Base-by-base conservation (phyloP, 2,329 filamentous ascomycete genomes). In the Periconia sp. region DNA sequence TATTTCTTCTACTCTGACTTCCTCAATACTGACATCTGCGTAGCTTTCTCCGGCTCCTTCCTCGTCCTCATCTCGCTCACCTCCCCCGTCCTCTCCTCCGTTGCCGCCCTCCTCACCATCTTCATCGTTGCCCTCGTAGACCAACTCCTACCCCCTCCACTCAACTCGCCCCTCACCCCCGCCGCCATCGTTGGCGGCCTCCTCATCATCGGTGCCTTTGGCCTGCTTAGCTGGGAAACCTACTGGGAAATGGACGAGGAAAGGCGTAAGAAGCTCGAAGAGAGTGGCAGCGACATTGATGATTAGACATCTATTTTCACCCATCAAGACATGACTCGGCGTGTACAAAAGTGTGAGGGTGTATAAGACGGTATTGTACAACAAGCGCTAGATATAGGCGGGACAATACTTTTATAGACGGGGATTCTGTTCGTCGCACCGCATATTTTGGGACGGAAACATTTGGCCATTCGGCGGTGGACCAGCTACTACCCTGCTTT, bases 81-180 rank as follows among this genome's bases (percentile, higher is more conserved):
- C 0, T 92, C 87, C 13, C 94, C 94, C 1, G 94, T 99, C 3
- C 78, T 99, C 4, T 92, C 87, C 44, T 95, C 88, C 13, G 94
- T 99, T 9, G 94, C 94, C 1, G 90, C 92, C 2, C 81, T 99
- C 5, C 78, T 99, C 33, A 99, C 94, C 16, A 99, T 99, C 55
- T 97, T 99, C 78, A 83, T 97, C 48, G 94, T 99, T 5, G 94
- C 92, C 1, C 76, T 97, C 21, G 89, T 89, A 41, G 94, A 99
- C 71, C 95, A 94, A 84, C 66, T 92, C 43, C 77, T 92, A 30
- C 95, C 89, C 0, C 73, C 74, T 4, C 76, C 76, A 2, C 63
- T 78, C n/a, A 89, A 92, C 36, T 79, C 87, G 57, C 83, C 87
- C 0, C 76, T 96, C 15, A 88, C 85, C 37, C 73, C 78, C 4